phyloP scores from a whole-genome alignment of 805 yeast genomes.

The Metschnikowia arizonensis region DNA sequence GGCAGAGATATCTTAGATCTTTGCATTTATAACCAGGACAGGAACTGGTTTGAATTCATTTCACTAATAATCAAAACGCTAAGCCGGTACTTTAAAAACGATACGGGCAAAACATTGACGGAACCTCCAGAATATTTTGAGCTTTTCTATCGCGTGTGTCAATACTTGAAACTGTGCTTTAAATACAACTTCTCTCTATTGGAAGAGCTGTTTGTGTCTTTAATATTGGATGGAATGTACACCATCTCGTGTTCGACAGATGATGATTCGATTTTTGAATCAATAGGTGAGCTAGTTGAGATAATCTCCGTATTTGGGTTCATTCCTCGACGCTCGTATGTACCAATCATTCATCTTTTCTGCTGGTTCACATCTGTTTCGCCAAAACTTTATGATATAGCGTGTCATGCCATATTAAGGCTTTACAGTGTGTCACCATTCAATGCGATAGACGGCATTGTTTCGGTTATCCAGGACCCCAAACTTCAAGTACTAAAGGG shows the following conservation, averaged over 20 bases:
- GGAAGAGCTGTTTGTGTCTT: slow-evolving; percentile 32
- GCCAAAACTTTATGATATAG: slow-evolving; percentile 28
- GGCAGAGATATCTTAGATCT: slow-evolving; percentile 54
- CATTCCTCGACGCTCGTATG: slow-evolving; percentile 40
- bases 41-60: slow-evolving; percentile 20
- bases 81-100: slow-evolving; percentile 11
- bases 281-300: slow-evolving; percentile 40
- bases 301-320: slow-evolving; percentile 43
- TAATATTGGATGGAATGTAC: slow-evolving; percentile 32
- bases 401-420: slow-evolving; percentile 38
- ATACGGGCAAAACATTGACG: slow-evolving; percentile 1
- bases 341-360: slow-evolving; percentile 39
- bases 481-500: slow-evolving; percentile 18
- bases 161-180: slow-evolving; percentile 42
- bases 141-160: slow-evolving; percentile 21
- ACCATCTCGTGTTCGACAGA: slow-evolving; percentile 40
- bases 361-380: slow-evolving; percentile 39
- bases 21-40: slow-evolving; percentile 39
- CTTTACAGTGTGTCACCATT: slow-evolving; percentile 38
- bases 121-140: slow-evolving; percentile 12
- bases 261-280: slow-evolving; percentile 30
- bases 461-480: slow-evolving; percentile 22
- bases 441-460: slow-evolving; percentile 19
- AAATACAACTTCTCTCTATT: slow-evolving; percentile 45
- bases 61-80: slow-evolving; percentile 13